A percentile compares a stretch with the other conserved stretches of the same genome.
Conservation (phyloP, 805 yeast genomes). For the Schizosaccharomyces cryophilus region DNA sequence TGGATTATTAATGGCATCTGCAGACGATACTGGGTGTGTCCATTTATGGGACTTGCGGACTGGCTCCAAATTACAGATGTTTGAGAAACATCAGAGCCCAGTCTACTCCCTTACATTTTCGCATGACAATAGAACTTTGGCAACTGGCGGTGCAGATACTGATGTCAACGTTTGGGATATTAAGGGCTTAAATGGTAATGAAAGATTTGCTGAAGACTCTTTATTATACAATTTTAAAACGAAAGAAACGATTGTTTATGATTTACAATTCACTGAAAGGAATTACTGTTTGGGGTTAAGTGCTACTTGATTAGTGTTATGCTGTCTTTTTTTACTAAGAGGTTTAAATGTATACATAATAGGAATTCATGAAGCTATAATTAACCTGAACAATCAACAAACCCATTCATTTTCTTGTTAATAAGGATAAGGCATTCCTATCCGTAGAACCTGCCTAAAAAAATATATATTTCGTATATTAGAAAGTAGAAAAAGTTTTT, state of each 20-base stretch:
- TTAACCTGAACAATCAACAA: too few species aligned
- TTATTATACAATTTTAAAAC: constrained; percentile 26
- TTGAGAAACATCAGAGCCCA: constrained; percentile 80
- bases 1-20: constrained; percentile 88
- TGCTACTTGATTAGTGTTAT: background rate
- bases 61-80: constrained; percentile 63
- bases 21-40: constrained; percentile 75
- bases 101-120: constrained; percentile 68
- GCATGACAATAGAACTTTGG: constrained; percentile 65
- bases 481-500: too few species aligned
- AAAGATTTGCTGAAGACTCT: background rate
- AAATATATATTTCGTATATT: too few species aligned
- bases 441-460: too few species aligned
- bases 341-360: background rate
- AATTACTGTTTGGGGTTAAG: constrained; percentile 23
- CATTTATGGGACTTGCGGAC: constrained; percentile 86
- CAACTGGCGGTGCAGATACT: constrained; percentile 79
- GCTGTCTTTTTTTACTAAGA: background rate
- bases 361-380: background rate
- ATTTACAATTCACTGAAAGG: constrained; percentile 73
- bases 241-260: constrained; percentile 78
- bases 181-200: constrained; percentile 21
- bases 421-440: too few species aligned
- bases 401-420: too few species aligned
- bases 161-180: constrained; percentile 87